phyloP scores from a whole-genome alignment of 208 protist genomes.

The Leishmania mexicana region DNA sequence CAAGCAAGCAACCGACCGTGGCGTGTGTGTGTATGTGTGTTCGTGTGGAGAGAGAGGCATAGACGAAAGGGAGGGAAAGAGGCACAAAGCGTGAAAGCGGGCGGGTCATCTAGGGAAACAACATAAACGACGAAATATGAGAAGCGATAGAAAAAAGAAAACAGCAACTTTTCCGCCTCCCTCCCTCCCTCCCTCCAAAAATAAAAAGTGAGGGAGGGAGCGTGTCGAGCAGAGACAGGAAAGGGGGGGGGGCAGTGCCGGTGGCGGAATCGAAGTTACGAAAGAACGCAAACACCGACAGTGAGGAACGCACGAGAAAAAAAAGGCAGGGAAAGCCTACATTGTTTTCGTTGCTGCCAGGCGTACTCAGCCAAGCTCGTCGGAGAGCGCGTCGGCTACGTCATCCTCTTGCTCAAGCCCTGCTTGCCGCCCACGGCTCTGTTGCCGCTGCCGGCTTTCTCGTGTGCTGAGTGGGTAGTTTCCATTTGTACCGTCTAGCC shows the following conservation, averaged over 20 bases:
- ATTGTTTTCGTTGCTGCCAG: background rate
- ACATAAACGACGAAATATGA: background rate
- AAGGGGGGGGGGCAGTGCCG: background rate
- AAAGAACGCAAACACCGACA: background rate
- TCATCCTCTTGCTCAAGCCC: conserved; percentile 34
- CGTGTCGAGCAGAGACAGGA: background rate
- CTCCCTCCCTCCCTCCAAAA: too few relatives aligned
- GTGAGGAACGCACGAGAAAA: background rate
- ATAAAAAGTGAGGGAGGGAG: background rate
- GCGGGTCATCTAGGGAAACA: background rate
- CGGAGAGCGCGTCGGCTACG: conserved; percentile 40
- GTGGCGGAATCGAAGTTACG: background rate
- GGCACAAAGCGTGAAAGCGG: background rate
- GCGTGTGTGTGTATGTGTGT: background rate
- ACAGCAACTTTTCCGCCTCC: too few relatives aligned
- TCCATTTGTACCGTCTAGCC: background rate
- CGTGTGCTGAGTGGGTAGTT: conserved; percentile 19
- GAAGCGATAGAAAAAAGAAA: too few relatives aligned
- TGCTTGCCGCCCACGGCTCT: conserved; percentile 18
- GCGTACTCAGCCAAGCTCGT: conserved; percentile 17
- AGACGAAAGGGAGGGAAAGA: conserved; percentile 1
- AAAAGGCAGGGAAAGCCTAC: background rate
- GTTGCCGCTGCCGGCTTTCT: conserved; percentile 14
- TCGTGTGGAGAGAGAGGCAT: too few relatives aligned
- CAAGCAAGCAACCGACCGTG: too few relatives aligned